Base-by-base conservation (phyloP, 169 alveolate species). In the Plasmodium falciparum region DNA sequence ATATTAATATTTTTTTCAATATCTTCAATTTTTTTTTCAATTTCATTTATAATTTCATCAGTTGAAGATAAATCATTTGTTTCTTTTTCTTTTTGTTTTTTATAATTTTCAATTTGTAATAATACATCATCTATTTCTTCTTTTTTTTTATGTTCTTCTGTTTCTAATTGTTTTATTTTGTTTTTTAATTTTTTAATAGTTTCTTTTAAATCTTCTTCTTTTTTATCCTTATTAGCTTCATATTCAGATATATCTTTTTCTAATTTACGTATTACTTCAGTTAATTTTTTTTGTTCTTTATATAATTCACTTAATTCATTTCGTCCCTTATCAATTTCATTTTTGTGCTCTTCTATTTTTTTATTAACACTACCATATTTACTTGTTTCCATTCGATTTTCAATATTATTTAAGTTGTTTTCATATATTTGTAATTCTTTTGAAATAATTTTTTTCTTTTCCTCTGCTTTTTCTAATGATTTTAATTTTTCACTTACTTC, bases 211-310 rank as follows among this genome's bases (percentile, higher is more conserved):
- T 92, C 88, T n/a, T 90, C 92, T 20, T 74, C 93, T 70, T 94
- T 94, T 72, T 92, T 75, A 61, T 67, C 88, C 56, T 90, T 92
- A 56, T 92, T 67, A 66, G 63, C 59, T 26, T 74, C 94, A 90
- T 92, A 90, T 13, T 91, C 95, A 69, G 86, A 69, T 20, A 90
- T 90, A 63, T 92, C 95, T 49, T 92, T 92, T 69, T 76, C 89
- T 12, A 78, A 72, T 33, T 94, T 80, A 29, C 88, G 86, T n/a
- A 95, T 92, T 22, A 74, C 83, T n/a, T 85, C 93, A 24, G 89
- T 93, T 70, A 95, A 66, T 11, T 86, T 74, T 62, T 91, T 93
- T 20, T 95, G 92, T 73, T 94, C 91, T 7, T 50, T 83, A 58
- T 85, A 93, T 49, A 93, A 86, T 45, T 80, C 93, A 15, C 45